These are phyloP conservation scores for Plasmodium billcollinsi DNA, from an alignment of 169 alveolate genomes.

Conservation along the genomic window DNA sequence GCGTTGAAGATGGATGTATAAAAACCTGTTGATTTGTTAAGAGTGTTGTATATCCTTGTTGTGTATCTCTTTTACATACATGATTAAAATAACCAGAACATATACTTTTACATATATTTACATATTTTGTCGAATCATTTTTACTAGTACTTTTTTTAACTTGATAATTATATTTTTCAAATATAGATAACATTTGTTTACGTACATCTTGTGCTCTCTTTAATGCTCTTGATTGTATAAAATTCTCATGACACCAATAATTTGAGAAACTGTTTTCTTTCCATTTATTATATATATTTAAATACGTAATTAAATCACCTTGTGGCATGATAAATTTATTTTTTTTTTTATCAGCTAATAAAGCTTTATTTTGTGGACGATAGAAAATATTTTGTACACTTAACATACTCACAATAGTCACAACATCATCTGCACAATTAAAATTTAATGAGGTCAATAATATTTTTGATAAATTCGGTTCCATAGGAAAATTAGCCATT, in stretches of 20 bases:
- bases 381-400: constrained; percentile 98
- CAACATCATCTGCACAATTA: constrained; percentile 97
- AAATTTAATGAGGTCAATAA: constrained; percentile 98
- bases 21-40: constrained; percentile 97
- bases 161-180: constrained; percentile 95
- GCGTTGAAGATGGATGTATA: constrained; percentile 98
- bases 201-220: constrained; percentile 97
- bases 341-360: constrained; percentile 96
- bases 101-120: constrained; percentile 95
- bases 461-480: constrained; percentile 97
- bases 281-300: constrained; percentile 97
- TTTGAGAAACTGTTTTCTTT: constrained; percentile 92
- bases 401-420: constrained; percentile 98
- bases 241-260: constrained; percentile 98
- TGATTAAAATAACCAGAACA: constrained; percentile 98
- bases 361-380: constrained; percentile 97
- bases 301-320: constrained; percentile 98
- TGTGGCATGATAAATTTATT: constrained; percentile 96
- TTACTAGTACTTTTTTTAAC: constrained; percentile 88
- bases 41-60: constrained; percentile 97
- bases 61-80: constrained; percentile 97
- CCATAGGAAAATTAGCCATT: constrained; percentile 99
- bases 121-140: constrained; percentile 85
- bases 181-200: constrained; percentile 95
- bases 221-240: constrained; percentile 95